phyloP scores from a whole-genome alignment of 106 monocot species.

The Allium sativum region DNA sequence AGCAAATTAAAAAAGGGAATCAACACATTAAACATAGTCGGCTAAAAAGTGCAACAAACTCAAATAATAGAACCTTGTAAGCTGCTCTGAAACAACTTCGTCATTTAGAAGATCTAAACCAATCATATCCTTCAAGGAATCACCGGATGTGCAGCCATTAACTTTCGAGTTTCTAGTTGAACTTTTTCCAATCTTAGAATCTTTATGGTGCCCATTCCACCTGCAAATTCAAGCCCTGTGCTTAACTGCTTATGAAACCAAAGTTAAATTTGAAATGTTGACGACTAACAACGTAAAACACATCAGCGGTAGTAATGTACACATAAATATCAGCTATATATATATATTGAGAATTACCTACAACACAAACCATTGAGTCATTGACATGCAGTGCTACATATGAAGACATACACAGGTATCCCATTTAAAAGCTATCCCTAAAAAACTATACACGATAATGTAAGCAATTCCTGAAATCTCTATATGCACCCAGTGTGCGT shows the following conservation, averaged over 20 bases:
- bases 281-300: neutral
- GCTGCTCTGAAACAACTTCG: constrained; percentile 77
- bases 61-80: constrained; percentile 42
- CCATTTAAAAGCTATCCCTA: too few relatives aligned
- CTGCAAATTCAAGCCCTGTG: constrained; percentile 7
- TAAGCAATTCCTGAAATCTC: too few relatives aligned
- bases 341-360: too few relatives aligned
- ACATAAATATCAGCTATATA: too few relatives aligned
- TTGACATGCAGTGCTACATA: too few relatives aligned
- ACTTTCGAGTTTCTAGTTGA: constrained; percentile 4
- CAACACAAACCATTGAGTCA: too few relatives aligned
- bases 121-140: constrained; percentile 15
- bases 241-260: neutral
- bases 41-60: neutral
- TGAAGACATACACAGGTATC: too few relatives aligned
- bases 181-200: neutral
- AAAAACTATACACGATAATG: too few relatives aligned
- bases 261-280: neutral
- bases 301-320: too few relatives aligned
- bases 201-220: neutral
- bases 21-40: too few relatives aligned
- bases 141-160: neutral
- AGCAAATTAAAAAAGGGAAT: too few relatives aligned
- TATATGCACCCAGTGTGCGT: too few relatives aligned
- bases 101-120: constrained; percentile 43